phyloP scores from a whole-genome alignment of 2,329 filamentous ascomycete species.

The Colletotrichum sp. region DNA sequence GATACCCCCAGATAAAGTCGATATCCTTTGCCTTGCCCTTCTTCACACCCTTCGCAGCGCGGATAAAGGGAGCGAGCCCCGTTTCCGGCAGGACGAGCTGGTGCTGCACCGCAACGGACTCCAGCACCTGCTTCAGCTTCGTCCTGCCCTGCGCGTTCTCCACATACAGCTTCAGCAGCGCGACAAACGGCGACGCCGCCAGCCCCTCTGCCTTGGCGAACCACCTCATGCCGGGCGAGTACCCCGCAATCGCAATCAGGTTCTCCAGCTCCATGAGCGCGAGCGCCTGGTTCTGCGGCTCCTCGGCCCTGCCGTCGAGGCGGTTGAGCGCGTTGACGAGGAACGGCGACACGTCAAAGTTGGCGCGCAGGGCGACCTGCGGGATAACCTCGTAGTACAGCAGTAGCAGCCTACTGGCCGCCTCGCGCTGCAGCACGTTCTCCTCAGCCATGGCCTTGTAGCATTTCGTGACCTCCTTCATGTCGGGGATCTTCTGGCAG shows the following conservation, averaged over 20 bases:
- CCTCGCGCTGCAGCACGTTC: conserved; percentile 78
- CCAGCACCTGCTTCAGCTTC: conserved; percentile 50
- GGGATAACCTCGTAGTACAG: conserved; percentile 88
- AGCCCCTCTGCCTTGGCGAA: conserved; percentile 76
- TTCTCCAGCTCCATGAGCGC: conserved; percentile 79
- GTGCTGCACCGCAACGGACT: conserved; percentile 67
- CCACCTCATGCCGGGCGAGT: conserved; percentile 88
- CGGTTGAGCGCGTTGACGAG: conserved; percentile 72
- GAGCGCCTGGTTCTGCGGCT: conserved; percentile 57
- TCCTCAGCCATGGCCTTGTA: conserved; percentile 73
- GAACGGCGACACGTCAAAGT: conserved; percentile 84
- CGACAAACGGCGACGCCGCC: conserved; percentile 73
- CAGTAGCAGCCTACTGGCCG: conserved; percentile 76
- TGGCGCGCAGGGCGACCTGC: conserved; percentile 79
- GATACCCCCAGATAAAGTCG: conserved; percentile 66
- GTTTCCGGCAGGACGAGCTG: conserved; percentile 64
- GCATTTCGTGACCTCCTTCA: conserved; percentile 79
- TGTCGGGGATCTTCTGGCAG: conserved; percentile 76
- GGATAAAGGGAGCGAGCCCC: conserved; percentile 53
- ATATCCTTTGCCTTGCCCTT: conserved; percentile 31
- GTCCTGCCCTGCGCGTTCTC: conserved; percentile 9
- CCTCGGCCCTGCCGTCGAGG: conserved; percentile 59
- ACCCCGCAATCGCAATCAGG: conserved; percentile 78
- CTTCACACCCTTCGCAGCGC: conserved; percentile 37
- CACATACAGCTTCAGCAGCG: conserved; percentile 60